Evolutionary conservation across 2,329 filamentous ascomycete species (phyloP), one percentile per base, ranked within the genome.

Genomic region (Aspergillus ustus): DNA sequence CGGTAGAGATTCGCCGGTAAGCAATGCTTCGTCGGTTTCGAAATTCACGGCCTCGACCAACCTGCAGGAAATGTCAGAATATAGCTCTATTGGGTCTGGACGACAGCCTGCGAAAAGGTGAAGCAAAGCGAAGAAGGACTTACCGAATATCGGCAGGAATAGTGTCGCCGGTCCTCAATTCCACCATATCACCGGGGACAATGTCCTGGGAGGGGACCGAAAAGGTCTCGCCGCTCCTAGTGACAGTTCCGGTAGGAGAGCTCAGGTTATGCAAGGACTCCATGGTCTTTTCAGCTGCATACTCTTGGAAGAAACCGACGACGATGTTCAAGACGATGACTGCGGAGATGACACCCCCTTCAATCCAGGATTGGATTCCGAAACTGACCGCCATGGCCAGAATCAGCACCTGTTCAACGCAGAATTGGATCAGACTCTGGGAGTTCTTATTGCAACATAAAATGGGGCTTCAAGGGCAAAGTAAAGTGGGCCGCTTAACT

Each of bases 361-460:
- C 85, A 58, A 87, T 83, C 71, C 81, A 87, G 62, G 85, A 84
- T 44, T 80, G 74, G 25, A 86, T 84, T 40, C 83, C 85, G 69
- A 83, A 84, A 70, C 82, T 83, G 56, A 85, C 81, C 61, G 87
- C 88, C 87, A 91, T 91, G 69, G 91, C 90, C 71, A 91, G 87
- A 69, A 92, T 84, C 67, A 93, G 88, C 61, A 91, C 89, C 89
- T 91, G 31, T 40, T 40, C 22, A 25, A 57, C 46, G 46, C 31
- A 22, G 48, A 57, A 57, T 57, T 57, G 55, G 55, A 57, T 57
- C 55, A 57, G 55, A 57, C 55, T 57, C 55, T 57, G 37, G 55
- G 28, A 50, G 25, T n/a, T 50, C 25, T 51, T 44, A 54, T 52
- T 25, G 17, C 13, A 3, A 40, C 4, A 40, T 15, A 40, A 40